These are phyloP conservation scores for Fusarium cyanostomum DNA, from an alignment of 2,329 filamentous ascomycete species.

Conservation along the genomic window DNA sequence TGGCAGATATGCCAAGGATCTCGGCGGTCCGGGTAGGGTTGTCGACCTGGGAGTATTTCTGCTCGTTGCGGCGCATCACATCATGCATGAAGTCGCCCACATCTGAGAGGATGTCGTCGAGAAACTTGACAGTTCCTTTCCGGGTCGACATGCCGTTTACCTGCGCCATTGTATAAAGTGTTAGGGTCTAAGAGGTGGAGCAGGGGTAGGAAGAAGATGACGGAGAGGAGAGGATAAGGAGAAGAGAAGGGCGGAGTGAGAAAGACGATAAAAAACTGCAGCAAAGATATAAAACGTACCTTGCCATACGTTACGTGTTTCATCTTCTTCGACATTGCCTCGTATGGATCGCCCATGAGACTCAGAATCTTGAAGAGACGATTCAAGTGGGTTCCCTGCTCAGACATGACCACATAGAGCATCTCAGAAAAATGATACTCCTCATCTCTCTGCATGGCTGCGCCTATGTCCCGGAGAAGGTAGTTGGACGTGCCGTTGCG, in stretches of 20 bases:
- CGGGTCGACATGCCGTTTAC: conserved; percentile 55
- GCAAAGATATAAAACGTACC: not conserved
- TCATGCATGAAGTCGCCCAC: conserved; percentile 76
- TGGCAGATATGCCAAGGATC: conserved; percentile 71
- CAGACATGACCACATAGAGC: conserved; percentile 51
- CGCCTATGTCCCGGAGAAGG: conserved; percentile 74
- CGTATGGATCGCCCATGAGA: conserved; percentile 2
- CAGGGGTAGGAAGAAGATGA: no score
- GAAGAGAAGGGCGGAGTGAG: no score
- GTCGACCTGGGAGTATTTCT: conserved; percentile 72
- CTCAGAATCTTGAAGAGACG: conserved; percentile 19
- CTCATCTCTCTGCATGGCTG: conserved; percentile 61
- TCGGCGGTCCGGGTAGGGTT: conserved; percentile 71
- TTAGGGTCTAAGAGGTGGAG: no score
- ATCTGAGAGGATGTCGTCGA: conserved; percentile 65
- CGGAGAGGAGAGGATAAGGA: no score
- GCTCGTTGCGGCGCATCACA: conserved; percentile 71
- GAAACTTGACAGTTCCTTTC: conserved; percentile 61
- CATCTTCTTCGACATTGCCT: conserved; percentile 5
- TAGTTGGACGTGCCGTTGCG: conserved; percentile 72
- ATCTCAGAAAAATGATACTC: conserved; percentile 53
- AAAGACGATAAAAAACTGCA: not conserved
- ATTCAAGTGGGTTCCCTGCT: conserved; percentile 50
- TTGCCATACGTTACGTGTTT: not conserved
- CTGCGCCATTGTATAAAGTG: conserved; percentile 49